Evolutionary conservation across 2,329 filamentous ascomycete genomes (phyloP), one percentile per base, ranked within the genome.

Genomic region (Thelonectria rubi): DNA sequence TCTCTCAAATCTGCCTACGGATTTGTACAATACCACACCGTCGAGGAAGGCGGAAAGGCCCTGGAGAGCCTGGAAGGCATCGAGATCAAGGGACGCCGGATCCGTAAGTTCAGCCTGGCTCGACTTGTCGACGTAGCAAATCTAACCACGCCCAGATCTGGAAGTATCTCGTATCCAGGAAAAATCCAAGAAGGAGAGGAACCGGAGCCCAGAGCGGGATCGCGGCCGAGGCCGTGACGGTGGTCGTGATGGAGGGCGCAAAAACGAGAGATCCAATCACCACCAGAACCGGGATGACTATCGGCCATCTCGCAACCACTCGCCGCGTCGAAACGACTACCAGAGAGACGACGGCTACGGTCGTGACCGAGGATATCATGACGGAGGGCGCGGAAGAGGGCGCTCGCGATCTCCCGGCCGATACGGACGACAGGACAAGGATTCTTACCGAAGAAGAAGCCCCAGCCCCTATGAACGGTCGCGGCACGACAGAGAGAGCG

Each of bases 1-100:
- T 97, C 93, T 1, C 92, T 98, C 70, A 98, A 98, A 77, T 93
- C 95, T 67, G 94, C 94, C 1, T 98, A 97, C 77, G 95, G 95
- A 1, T 99, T 98, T 74, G 93, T 98, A 37, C 95, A 98, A 75
- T 99, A 96, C 68, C 85, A 97, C 67, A 89, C 92, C 30, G 80
- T 88, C 4, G 82, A 85, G 2, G 90, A 94, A 72, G 97, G 93
- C 66, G 82, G 86, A 58, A 82, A 84, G 47, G 94, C 94, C 5
- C 84, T 98, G 69, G 83, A 91, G 37, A 84, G 84, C 37, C 88
- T 97, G 63, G 92, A 98, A 77, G 93, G 92, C 10, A 86, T 88
- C 42, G 86, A 93, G 65, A 88, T 98, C 39, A 87, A 92, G 72
- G 94, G 94, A n/a, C 90, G 94, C 66, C 93, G 93, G 75, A 97